Evolutionary conservation across 2,329 filamentous ascomycete genomes (phyloP).

Genomic region (Didymella sp.): DNA sequence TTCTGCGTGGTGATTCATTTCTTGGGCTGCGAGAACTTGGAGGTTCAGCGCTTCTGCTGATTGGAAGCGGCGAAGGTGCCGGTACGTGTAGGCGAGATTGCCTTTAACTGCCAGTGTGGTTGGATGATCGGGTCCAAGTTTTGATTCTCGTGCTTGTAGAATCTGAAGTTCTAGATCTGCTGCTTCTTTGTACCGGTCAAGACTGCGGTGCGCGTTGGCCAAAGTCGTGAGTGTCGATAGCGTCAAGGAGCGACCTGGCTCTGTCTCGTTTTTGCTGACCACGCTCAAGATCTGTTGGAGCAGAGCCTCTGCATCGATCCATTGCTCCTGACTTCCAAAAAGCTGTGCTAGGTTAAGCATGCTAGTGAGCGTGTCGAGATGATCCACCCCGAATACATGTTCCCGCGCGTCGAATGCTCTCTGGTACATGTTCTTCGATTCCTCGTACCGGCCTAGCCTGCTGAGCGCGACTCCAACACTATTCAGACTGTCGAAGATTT

Average conservation of each 20-base stretch:
- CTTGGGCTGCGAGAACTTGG: not conserved
- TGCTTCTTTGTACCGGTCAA: not conserved
- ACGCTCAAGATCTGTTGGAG: not conserved
- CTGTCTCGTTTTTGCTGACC: not conserved
- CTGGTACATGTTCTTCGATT: conserved; percentile 13
- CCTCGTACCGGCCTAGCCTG: not conserved
- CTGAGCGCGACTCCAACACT: not conserved
- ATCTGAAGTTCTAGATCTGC: not conserved
- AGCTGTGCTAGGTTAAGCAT: conserved; percentile 9
- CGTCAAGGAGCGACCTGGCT: not conserved
- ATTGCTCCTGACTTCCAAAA: conserved; percentile 2
- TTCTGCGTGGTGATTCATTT: not conserved
- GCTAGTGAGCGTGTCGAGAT: not conserved
- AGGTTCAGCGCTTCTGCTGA: not conserved
- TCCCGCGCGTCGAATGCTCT: conserved; percentile 5
- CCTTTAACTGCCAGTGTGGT: not conserved
- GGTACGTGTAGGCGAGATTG: not conserved
- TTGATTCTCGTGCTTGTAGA: not conserved
- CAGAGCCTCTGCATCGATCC: conserved; percentile 6
- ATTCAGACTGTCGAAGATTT: conserved; percentile 4
- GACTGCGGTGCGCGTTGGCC: not conserved
- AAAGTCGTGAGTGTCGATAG: not conserved
- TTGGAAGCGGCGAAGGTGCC: not conserved
- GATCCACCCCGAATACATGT: not conserved
- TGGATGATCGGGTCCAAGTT: not conserved